Evolutionary conservation across 768 basidiomycete genomes (phyloP), one percentile per base, ranked within the genome.

Genomic region (Strobilomyces confusus): DNA sequence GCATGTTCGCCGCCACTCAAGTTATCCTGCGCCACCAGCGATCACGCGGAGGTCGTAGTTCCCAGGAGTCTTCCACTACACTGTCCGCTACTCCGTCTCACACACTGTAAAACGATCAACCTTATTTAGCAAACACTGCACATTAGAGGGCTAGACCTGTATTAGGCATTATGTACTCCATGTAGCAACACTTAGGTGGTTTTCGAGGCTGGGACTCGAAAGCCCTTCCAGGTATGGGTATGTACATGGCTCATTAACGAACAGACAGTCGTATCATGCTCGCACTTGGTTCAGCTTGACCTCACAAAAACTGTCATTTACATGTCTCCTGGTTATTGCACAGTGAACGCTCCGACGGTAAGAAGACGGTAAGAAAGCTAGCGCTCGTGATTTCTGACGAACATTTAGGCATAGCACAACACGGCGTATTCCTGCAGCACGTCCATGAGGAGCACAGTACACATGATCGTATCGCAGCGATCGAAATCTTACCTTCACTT

Each of bases 401-500:
- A 29, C 25, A 20, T 43, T 30, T 65, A 67, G 19, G 56, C 65
- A 53, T 72, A 70, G 63, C 76, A 77, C 52, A 77, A 65, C 17
- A 77, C 66, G 22, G 69, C 68, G 55, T 77, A 77, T n/a, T 75
- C 64, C 76, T 77, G 46, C 6, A 36, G 48, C 43, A 45, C 14
- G 20, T 14, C 20, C 9, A 19, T 55, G 26, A 53, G 17, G 43
- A 40, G 20, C 25, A 29, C 5, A 29, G 29, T 29, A 25, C 40
- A 13, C 11, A 11, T 32, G 15, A 41, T 25, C 14, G 17, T 12
- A 41, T 25, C 14, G 17, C 11, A n/a, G 17, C 26, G 37, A 30
- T 43, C 22, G 17, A 29, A 37, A 20, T 34, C 71, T 47, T 44
- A 82, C 83, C 65, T 75, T 71, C 32, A 83, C 64, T 38, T 74